Evolutionary conservation across 257 asterid species (phyloP), one percentile per base, ranked within the genome.

Genomic region (Forsythia viridissima): DNA sequence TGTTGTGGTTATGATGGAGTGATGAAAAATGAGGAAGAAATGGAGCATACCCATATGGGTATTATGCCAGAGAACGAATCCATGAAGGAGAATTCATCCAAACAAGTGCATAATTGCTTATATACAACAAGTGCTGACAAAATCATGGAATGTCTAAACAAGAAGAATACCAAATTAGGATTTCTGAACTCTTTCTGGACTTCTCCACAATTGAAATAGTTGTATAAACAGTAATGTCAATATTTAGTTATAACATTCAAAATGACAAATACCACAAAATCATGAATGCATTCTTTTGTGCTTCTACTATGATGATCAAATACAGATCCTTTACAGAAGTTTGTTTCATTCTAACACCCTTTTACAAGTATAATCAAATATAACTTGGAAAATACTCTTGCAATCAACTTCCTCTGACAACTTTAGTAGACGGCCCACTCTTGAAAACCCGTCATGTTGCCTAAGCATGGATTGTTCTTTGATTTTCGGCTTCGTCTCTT

Each of bases 401-500:
- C 93, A 79, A 77, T 90, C 93, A 72, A 77, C 86, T 85, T 92
- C 96, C 57, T 89, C 89, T 0, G 94, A 81, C 75, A 86, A 82
- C 85, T 84, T 92, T 15, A 96, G 89, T 66, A 96, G 89, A 55
- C 89, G 94, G 43, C 97, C 94, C 80, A 96, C 97, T 84, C 89
- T 84, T 6, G 82, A 80, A 76, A 92, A 96, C 30, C 96, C 99
- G 68, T 82, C 79, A 57, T 93, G 98, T 83, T 93, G 92, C 74
- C 86, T 91, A 6, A 86, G 20, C 74, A 93, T 87, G 40, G 93
- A 73, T 73, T 86, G 97, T 84, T 85, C 90, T 4, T 61, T 84
- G 36, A 93, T 81, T 38, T 88, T 90, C 34, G 86, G 86, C 82
- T 79, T 87, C 78, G 0, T 57, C 65, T 91, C 87, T 43, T 79